These are phyloP conservation scores for Lumnitzera racemosa DNA, from an alignment of 345 rosid species.

Conservation along the genomic window DNA sequence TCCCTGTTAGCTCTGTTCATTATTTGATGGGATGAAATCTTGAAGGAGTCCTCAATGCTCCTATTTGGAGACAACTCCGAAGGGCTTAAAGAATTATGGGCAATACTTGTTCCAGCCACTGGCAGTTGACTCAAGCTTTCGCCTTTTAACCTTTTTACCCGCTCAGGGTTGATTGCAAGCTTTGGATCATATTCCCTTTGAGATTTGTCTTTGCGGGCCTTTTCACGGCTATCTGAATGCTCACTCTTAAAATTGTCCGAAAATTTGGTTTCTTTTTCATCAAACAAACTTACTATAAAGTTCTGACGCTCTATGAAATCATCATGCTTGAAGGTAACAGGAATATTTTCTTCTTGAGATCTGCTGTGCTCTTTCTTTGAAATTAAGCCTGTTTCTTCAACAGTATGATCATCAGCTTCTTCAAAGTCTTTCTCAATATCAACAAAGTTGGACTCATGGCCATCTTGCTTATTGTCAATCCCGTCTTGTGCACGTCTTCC, in stretches of 20 bases:
- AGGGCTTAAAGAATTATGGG: slow-evolving; percentile 29
- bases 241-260: slow-evolving; percentile 39
- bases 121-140: slow-evolving; percentile 38
- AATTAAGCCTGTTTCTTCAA: slow-evolving; percentile 11
- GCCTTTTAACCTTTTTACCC: slow-evolving; percentile 42
- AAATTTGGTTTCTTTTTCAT: slow-evolving; percentile 43
- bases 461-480: slow-evolving; percentile 37
- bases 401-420: slow-evolving; percentile 35
- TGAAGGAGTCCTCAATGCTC: slow-evolving; percentile 25
- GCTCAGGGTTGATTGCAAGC: slow-evolving; percentile 35
- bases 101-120: slow-evolving; percentile 32
- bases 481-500: slow-evolving; percentile 25
- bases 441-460: slow-evolving; percentile 40
- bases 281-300: slow-evolving; percentile 77
- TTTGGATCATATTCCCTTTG: slow-evolving; percentile 38
- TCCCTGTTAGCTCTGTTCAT: slow-evolving; percentile 33
- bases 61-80: slow-evolving; percentile 19
- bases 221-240: slow-evolving; percentile 42
- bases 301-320: slow-evolving; percentile 42
- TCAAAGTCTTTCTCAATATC: slow-evolving; percentile 51
- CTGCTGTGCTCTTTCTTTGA: slow-evolving; percentile 15
- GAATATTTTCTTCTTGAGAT: slow-evolving; percentile 25
- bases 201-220: slow-evolving; percentile 35
- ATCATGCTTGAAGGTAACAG: slow-evolving; percentile 29
- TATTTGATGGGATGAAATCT: slow-evolving; percentile 28